phyloP scores from a whole-genome alignment of 2,329 filamentous ascomycete species.

The Ophiostoma populinum region DNA sequence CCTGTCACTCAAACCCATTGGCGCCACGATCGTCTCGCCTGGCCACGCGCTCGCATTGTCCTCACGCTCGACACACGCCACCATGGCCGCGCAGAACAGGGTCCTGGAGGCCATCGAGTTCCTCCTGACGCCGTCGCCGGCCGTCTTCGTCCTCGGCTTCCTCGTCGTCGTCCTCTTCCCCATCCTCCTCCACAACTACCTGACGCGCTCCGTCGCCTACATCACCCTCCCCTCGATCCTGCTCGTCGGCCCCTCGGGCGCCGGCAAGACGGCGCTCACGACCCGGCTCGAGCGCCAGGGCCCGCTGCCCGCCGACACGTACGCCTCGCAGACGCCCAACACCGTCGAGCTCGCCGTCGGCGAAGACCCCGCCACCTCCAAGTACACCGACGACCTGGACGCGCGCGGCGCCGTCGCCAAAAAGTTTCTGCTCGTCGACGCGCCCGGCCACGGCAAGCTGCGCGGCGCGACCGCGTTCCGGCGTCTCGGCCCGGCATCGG shows the following conservation, averaged over 20 bases:
- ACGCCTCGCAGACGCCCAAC: slow-evolving; percentile 34
- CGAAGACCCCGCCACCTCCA: slow-evolving; percentile 23
- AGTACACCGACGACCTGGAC: slow-evolving; percentile 37
- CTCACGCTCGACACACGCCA: neutral
- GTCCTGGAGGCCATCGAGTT: slow-evolving; percentile 26
- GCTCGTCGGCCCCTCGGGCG: slow-evolving; percentile 61
- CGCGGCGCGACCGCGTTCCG: slow-evolving; percentile 52
- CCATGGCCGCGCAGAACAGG: slow-evolving; percentile 13
- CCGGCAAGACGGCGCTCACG: slow-evolving; percentile 79
- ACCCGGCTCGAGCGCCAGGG: slow-evolving; percentile 49
- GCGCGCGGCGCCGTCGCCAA: slow-evolving; percentile 37
- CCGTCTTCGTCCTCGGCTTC: slow-evolving; percentile 50
- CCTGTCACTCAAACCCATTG: too few relatives aligned
- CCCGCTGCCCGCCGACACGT: slow-evolving; percentile 25
- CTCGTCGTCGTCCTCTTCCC: slow-evolving; percentile 58
- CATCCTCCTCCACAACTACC: slow-evolving; percentile 56
- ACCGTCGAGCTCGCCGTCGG: slow-evolving; percentile 38
- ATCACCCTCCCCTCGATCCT: slow-evolving; percentile 59
- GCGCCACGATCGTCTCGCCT: too few relatives aligned
- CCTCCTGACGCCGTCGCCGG: slow-evolving; percentile 39
- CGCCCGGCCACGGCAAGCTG: slow-evolving; percentile 89
- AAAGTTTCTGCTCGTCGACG: slow-evolving; percentile 68
- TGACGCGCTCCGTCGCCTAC: slow-evolving; percentile 51
- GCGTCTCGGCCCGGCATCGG: slow-evolving; percentile 20
- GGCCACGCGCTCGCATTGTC: neutral